Conservation (phyloP, 345 rosid species). For the Psidium guajava region DNA sequence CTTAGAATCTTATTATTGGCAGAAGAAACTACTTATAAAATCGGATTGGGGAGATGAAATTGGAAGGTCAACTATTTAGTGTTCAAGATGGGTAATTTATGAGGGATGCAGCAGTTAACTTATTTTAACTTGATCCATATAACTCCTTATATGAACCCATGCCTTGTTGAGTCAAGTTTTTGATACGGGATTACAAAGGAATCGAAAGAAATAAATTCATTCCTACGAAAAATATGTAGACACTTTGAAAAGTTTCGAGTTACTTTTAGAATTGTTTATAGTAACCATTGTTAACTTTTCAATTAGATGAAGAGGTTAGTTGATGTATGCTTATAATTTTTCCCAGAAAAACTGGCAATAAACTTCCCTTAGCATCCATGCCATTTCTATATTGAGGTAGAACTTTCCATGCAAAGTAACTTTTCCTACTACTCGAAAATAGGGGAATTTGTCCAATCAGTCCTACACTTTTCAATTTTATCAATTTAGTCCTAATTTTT, state of each 20-base stretch:
- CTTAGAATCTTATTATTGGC: background rate
- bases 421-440: background rate
- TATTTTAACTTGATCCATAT: background rate
- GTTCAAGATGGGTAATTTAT: background rate
- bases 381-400: background rate
- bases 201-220: background rate
- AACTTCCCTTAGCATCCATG: background rate
- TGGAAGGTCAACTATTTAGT: background rate
- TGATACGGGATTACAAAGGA: background rate
- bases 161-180: background rate
- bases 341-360: background rate
- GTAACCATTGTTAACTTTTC: background rate
- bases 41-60: background rate
- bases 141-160: background rate
- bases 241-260: background rate
- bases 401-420: background rate
- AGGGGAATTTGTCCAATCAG: background rate
- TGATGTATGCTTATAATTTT: background rate
- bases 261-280: background rate
- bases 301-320: background rate
- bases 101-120: background rate
- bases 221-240: background rate
- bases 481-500: background rate
- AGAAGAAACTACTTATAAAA: background rate
- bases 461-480: background rate